These are phyloP conservation scores for Calonectria multiphialidica DNA, from an alignment of 2,329 filamentous ascomycete genomes.

Conservation along the genomic window DNA sequence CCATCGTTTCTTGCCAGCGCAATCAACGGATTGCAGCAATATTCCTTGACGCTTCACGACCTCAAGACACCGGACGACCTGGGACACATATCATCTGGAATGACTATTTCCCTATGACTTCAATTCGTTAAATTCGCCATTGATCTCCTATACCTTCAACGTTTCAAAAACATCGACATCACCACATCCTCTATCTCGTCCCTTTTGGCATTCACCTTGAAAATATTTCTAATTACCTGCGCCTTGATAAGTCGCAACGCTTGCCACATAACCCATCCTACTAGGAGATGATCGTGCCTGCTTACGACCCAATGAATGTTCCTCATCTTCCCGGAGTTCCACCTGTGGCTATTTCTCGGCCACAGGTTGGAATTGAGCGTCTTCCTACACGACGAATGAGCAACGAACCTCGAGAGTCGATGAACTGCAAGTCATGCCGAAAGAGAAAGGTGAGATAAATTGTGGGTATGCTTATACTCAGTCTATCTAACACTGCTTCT, in stretches of 20 bases:
- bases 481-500: conserved; percentile 18
- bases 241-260: not conserved
- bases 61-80: not conserved
- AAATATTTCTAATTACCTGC: not conserved
- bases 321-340: conserved; percentile 58
- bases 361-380: conserved; percentile 85
- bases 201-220: not conserved
- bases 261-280: conserved; percentile 15
- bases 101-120: not conserved
- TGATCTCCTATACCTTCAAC: not conserved
- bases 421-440: conserved; percentile 96
- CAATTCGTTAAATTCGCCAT: not conserved
- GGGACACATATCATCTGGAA: conserved; percentile 19
- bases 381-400: conserved; percentile 77
- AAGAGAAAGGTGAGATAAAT: conserved; percentile 80
- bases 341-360: conserved; percentile 73
- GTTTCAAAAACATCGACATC: not conserved
- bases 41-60: conserved; percentile 7
- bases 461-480: conserved; percentile 21
- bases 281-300: conserved; percentile 53
- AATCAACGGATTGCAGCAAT: not conserved
- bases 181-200: not conserved
- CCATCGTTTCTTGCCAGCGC: not conserved
- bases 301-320: conserved; percentile 56
- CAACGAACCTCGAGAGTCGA: conserved; percentile 86